These are phyloP conservation scores for Clonostachys sp. DNA, from an alignment of 2,329 filamentous ascomycete species.

Conservation along the genomic window DNA sequence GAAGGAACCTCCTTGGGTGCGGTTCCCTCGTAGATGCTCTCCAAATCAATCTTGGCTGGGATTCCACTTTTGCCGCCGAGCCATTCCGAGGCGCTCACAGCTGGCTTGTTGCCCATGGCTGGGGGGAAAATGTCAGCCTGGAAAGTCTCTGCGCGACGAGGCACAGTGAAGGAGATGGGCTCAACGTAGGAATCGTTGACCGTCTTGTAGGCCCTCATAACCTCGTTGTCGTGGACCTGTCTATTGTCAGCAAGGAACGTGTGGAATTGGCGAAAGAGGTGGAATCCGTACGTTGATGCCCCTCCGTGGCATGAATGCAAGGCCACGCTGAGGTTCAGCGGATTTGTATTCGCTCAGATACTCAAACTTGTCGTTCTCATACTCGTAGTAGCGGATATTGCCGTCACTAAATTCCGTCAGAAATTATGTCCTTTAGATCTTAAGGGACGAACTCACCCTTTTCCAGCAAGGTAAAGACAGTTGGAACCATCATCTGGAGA, in stretches of 20 bases:
- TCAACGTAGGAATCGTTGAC: constrained; percentile 93
- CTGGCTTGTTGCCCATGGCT: constrained; percentile 73
- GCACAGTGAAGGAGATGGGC: constrained; percentile 95
- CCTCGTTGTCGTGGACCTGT: constrained; percentile 88
- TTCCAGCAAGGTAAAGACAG: constrained; percentile 93
- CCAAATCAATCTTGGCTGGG: constrained; percentile 89
- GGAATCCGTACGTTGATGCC: constrained; percentile 71
- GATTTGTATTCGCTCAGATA: constrained; percentile 97
- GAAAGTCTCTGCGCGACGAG: constrained; percentile 88
- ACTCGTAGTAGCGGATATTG: constrained; percentile 98
- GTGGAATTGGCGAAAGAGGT: not conserved
- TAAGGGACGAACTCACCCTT: constrained; percentile 71
- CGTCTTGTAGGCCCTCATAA: constrained; percentile 95
- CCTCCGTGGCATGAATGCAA: constrained; percentile 91
- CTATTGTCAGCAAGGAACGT: not conserved
- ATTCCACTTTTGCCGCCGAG: constrained; percentile 77
- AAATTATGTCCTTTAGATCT: too few species aligned
- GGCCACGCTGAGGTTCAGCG: constrained; percentile 86
- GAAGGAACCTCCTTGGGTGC: constrained; percentile 72
- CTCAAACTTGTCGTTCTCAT: constrained; percentile 98
- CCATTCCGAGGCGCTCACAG: constrained; percentile 79
- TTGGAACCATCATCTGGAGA: constrained; percentile 77
- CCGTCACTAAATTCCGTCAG: constrained; percentile 64
- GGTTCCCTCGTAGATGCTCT: constrained; percentile 83
- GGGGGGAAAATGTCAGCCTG: constrained; percentile 97